These are phyloP conservation scores for Thelephora terrestris DNA, from an alignment of 1,284 basidiomycete species.

Conservation along the genomic window DNA sequence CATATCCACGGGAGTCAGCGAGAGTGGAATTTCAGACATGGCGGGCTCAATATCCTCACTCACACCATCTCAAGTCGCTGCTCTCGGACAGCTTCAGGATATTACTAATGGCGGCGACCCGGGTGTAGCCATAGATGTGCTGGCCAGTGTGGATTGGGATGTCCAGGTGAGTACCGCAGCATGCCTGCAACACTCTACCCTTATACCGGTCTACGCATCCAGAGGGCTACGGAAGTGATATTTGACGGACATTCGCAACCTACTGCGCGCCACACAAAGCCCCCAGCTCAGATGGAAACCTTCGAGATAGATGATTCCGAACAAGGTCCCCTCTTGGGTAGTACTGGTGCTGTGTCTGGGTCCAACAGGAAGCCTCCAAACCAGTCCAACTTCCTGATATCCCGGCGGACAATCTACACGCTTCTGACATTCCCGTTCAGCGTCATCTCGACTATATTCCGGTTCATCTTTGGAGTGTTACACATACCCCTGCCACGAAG, in stretches of 20 bases:
- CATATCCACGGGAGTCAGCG: too few relatives aligned
- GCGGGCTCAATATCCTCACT: conserved; percentile 23
- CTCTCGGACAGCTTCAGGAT: conserved; percentile 42
- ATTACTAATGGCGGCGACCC: conserved; percentile 48
- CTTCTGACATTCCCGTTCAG: conserved; percentile 25
- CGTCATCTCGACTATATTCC: conserved; percentile 19
- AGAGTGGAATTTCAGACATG: neutral
- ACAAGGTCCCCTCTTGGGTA: conserved; percentile 23
- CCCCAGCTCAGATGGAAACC: conserved; percentile 20
- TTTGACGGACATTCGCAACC: conserved; percentile 32
- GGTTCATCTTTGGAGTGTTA: conserved; percentile 25
- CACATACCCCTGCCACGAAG: conserved; percentile 25
- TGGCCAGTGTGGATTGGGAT: conserved; percentile 59
- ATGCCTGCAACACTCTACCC: neutral
- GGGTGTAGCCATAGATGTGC: conserved; percentile 44
- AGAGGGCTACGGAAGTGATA: conserved; percentile 54
- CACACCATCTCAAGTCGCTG: conserved; percentile 33
- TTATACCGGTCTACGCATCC: conserved; percentile 4
- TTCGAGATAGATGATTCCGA: conserved; percentile 48
- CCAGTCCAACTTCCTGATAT: neutral
- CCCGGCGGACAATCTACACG: conserved; percentile 16
- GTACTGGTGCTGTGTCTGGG: conserved; percentile 1
- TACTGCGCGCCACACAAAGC: conserved; percentile 9
- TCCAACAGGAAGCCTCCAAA: conserved; percentile 6
- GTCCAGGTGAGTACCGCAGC: conserved; percentile 36